These are phyloP conservation scores for Scheffersomyces insectosa DNA, from an alignment of 1,139 yeast genomes.

Conservation along the genomic window DNA sequence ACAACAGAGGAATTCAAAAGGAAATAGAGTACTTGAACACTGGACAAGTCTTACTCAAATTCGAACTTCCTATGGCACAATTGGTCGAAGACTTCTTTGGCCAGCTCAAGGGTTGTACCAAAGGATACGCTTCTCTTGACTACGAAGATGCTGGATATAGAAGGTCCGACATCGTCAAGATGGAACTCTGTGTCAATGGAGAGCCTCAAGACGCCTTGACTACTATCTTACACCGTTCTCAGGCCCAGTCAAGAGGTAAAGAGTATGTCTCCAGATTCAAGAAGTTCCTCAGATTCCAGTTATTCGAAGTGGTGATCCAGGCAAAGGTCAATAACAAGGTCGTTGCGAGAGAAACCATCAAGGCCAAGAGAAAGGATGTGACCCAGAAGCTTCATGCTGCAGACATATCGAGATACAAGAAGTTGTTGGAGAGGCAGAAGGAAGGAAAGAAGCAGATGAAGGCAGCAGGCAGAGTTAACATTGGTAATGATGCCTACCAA, in stretches of 20 bases:
- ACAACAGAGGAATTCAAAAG: conserved; percentile 77
- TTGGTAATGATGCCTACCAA: conserved; percentile 84
- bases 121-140: conserved; percentile 92
- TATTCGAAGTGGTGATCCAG: conserved; percentile 91
- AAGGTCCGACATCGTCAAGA: conserved; percentile 77
- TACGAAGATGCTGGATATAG: conserved; percentile 91
- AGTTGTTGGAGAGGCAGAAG: conserved; percentile 83
- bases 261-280: conserved; percentile 84
- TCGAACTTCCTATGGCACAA: conserved; percentile 82
- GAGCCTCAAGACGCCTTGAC: conserved; percentile 90
- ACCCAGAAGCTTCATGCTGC: conserved; percentile 91
- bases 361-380: conserved; percentile 92
- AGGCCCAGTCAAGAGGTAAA: conserved; percentile 69
- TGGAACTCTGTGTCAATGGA: conserved; percentile 89
- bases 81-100: conserved; percentile 95
- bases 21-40: conserved; percentile 77
- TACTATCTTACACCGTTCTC: conserved; percentile 82
- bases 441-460: conserved; percentile 90
- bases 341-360: conserved; percentile 89
- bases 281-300: conserved; percentile 74
- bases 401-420: conserved; percentile 87
- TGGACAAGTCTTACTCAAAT: conserved; percentile 80
- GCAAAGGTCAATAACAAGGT: conserved; percentile 83
- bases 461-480: conserved; percentile 72
- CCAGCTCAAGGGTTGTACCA: conserved; percentile 81